Base-by-base conservation (phyloP, 1,139 yeast genomes). In the Entelexis sorbosivorans region DNA sequence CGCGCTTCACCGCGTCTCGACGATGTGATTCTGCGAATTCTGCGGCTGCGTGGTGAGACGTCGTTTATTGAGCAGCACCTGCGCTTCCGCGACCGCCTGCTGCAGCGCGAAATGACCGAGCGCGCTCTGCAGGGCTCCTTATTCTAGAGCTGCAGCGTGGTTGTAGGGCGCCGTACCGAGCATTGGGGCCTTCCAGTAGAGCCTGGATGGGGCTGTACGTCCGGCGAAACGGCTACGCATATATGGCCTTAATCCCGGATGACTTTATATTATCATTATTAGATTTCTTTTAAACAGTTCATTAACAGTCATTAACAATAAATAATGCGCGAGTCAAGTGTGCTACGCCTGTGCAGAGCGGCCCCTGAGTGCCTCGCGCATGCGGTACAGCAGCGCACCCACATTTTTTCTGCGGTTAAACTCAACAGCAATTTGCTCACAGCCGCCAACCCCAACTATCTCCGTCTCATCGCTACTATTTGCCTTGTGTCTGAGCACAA, bases 41-140 rank as follows among this genome's bases (percentile, higher is more conserved):
- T 85, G 52, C 54, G 62, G 52, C 68, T 61, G 58, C 72, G 61
- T 62, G 78, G 75, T 3, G 76, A 75, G 50, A 59, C 64, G 22
- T 72, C 68, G 2, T 75, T 68, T 58, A 76, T 83, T 4, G 73
- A 78, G 9, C 69, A 73, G 56, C 70, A 87, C 50, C 62, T 84
- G 45, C 77, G 75, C 24, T 82, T 79, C 60, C 70, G 89, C 51
- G 84, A 80, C 51, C 69, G 76, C 39, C 68, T 81, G 50, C 78
- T 84, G 0, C 80, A 77, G 57, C 77, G 80, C 44, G 70, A 82
- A 44, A 78, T 82, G 0, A 80, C 87, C 0, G 86, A 82, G 44
- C 49, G 55, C n/a, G 58, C 60, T 2, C 38, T 59, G 16, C 56
- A 52, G 38, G 60, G 60, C 13, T 42, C 45, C 5, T 36, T 42